Conservation (phyloP, 192 early-diverging fungal genomes). For the Rhizophagus prolifer region DNA sequence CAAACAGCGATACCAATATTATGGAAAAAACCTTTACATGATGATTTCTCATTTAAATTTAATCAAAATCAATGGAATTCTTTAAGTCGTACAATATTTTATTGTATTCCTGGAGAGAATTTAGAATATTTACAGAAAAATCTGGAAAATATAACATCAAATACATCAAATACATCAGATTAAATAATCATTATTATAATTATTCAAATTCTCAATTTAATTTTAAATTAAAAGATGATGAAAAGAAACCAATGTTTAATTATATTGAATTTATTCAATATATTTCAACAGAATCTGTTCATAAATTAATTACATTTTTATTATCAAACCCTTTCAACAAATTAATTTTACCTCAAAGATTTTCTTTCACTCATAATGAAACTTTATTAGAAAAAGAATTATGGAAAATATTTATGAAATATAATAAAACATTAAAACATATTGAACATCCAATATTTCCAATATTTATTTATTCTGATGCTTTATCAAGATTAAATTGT, state of each 20-base stretch:
- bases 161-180: too few relatives aligned
- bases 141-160: too few relatives aligned
- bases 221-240: too few relatives aligned
- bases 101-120: neutral
- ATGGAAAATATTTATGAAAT: neutral
- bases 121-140: neutral
- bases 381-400: neutral
- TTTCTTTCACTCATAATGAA: neutral
- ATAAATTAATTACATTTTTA: neutral
- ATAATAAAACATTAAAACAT: neutral
- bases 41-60: neutral
- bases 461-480: neutral
- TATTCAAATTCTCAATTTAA: too few relatives aligned
- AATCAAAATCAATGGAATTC: neutral
- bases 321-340: neutral
- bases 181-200: too few relatives aligned
- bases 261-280: neutral
- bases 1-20: neutral
- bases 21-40: constrained; percentile 1
- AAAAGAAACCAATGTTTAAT: neutral
- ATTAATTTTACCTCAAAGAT: neutral
- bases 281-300: neutral
- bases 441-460: neutral
- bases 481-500: neutral
- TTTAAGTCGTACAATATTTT: neutral